phyloP scores from a whole-genome alignment of 2,329 filamentous ascomycete genomes.

The Neonectria ditissima region DNA sequence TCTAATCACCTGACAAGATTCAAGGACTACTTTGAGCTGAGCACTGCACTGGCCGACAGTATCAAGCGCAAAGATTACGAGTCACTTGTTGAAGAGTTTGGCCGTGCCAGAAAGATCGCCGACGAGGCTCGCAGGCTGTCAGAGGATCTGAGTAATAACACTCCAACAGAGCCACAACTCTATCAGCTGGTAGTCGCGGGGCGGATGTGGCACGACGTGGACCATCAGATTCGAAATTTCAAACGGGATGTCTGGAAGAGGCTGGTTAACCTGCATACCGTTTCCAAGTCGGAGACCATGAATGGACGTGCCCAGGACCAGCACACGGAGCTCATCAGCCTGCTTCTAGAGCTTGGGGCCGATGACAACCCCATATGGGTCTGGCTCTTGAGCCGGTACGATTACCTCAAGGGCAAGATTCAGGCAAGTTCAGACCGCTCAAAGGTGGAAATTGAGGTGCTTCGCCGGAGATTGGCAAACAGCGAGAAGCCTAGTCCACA shows the following conservation, averaged over 20 bases:
- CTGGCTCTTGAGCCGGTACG: conserved; percentile 91
- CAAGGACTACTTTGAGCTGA: conserved; percentile 84
- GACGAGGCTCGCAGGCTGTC: conserved; percentile 81
- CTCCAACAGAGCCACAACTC: conserved; percentile 81
- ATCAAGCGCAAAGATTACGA: conserved; percentile 95
- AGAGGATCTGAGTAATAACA: conserved; percentile 62
- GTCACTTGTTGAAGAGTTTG: conserved; percentile 86
- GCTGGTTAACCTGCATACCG: conserved; percentile 75
- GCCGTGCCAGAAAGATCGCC: conserved; percentile 82
- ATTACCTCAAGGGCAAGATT: conserved; percentile 89
- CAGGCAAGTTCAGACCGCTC: conserved; percentile 83
- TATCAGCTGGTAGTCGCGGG: conserved; percentile 90
- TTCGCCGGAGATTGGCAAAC: conserved; percentile 82
- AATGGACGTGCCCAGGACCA: conserved; percentile 76
- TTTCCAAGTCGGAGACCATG: conserved; percentile 60
- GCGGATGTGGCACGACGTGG: conserved; percentile 95
- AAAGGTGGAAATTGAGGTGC: conserved; percentile 90
- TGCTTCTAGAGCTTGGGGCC: conserved; percentile 92
- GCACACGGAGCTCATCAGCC: conserved; percentile 89
- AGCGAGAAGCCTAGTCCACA: conserved; percentile 77
- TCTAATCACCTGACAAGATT: conserved; percentile 82
- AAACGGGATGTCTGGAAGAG: conserved; percentile 91
- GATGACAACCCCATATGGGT: conserved; percentile 97
- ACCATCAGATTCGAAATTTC: conserved; percentile 86
- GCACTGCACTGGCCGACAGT: conserved; percentile 80